phyloP scores from a whole-genome alignment of 2,329 filamentous ascomycete genomes.

The Exophiala mesophila region DNA sequence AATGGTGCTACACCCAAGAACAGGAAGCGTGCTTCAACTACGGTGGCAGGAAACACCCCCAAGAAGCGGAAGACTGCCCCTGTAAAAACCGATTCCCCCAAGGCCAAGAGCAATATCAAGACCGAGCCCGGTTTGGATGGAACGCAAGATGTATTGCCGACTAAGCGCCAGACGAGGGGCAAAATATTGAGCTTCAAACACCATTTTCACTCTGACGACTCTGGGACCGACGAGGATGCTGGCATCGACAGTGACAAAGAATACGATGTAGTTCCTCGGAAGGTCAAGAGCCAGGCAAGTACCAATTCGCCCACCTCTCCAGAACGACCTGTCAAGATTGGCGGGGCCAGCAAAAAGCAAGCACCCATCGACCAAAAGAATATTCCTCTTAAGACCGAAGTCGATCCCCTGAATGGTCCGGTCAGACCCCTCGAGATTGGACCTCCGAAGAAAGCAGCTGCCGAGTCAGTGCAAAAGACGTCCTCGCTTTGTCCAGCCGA shows the following conservation, averaged over 20 bases:
- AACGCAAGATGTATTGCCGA: not conserved
- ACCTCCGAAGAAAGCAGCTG: no score
- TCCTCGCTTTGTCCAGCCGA: slow-evolving; percentile 2
- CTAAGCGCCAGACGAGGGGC: slow-evolving; percentile 10
- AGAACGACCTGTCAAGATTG: no score
- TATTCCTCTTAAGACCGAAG: no score
- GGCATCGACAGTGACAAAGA: not conserved
- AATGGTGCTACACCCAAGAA: slow-evolving; percentile 1
- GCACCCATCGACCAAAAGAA: no score
- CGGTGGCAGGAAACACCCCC: not conserved
- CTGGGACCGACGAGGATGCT: not conserved
- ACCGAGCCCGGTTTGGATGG: not conserved
- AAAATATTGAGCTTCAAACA: slow-evolving; percentile 3
- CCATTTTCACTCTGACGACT: not conserved
- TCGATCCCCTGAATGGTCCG: no score
- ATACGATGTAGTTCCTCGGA: no score
- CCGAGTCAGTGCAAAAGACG: no score
- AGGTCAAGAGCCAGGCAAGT: no score
- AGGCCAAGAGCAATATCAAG: slow-evolving; percentile 2
- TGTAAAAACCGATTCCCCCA: not conserved
- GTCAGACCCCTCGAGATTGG: no score
- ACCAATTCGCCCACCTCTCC: no score
- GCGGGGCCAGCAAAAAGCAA: no score
- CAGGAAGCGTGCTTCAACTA: not conserved
- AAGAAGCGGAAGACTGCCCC: not conserved